These are phyloP conservation scores for Cryptosporidium bovis DNA, from an alignment of 169 alveolate genomes.

Conservation along the genomic window DNA sequence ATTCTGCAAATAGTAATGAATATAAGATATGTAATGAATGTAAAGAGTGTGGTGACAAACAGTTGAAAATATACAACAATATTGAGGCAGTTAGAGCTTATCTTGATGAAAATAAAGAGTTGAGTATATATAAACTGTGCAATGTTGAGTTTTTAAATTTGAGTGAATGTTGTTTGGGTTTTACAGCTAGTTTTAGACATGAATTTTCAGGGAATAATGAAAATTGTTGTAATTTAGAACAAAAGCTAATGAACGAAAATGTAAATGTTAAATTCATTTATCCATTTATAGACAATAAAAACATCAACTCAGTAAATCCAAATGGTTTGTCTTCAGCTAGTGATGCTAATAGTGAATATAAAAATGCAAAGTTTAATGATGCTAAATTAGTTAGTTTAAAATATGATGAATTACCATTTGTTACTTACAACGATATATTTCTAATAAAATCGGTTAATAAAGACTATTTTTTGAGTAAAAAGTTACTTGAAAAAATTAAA, in stretches of 20 bases:
- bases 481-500: background rate
- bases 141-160: background rate
- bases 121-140: background rate
- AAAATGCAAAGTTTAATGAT: background rate
- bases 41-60: background rate
- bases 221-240: background rate
- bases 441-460: background rate
- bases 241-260: background rate
- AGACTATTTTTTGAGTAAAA: background rate
- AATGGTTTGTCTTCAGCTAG: too few species aligned
- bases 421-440: background rate
- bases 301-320: background rate
- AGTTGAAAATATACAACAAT: constrained; percentile 6
- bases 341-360: background rate
- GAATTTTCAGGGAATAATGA: background rate
- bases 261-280: background rate
- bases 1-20: background rate
- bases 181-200: background rate
- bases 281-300: background rate
- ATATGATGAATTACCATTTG: constrained; percentile 37
- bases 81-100: constrained; percentile 26
- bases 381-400: constrained; percentile 12
- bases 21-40: background rate
- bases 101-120: background rate
- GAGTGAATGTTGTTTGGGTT: background rate